Conservation (phyloP, 2,329 filamentous ascomycete species). For the Colletotrichum nymphaeae region DNA sequence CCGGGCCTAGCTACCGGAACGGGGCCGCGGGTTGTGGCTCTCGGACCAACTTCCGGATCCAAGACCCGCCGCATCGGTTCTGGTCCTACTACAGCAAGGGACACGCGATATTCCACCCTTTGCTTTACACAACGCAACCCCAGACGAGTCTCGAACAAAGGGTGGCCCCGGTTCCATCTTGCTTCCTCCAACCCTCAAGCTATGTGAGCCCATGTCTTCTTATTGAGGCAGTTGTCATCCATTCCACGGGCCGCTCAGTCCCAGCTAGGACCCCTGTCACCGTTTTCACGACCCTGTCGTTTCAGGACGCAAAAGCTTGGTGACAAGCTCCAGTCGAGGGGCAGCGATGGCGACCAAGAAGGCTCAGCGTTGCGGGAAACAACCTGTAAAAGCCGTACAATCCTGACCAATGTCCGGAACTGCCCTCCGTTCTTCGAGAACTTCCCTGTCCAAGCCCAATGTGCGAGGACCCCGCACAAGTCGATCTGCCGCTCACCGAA, state of each 20-base stretch:
- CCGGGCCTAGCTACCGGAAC: conserved; percentile 12
- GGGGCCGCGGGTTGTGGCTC: conserved; percentile 28
- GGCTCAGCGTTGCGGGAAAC: background rate
- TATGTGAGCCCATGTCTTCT: background rate
- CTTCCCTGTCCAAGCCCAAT: conserved; percentile 21
- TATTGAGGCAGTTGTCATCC: conserved; percentile 14
- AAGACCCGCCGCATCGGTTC: conserved; percentile 23
- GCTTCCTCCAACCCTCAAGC: background rate
- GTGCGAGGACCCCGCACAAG: conserved; percentile 22
- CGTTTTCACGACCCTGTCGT: conserved; percentile 24
- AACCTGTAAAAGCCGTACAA: conserved; percentile 7
- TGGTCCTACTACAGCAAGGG: conserved; percentile 1
- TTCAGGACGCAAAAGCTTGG: conserved; percentile 34
- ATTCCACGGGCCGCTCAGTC: conserved; percentile 23
- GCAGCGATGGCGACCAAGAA: conserved; percentile 2
- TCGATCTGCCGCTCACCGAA: conserved; percentile 29
- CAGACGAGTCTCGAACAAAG: background rate
- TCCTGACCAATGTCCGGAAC: conserved; percentile 14
- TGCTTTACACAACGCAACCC: background rate
- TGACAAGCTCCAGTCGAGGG: conserved; percentile 20
- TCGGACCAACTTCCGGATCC: conserved; percentile 32
- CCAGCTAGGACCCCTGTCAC: conserved; percentile 24
- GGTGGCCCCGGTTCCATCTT: background rate
- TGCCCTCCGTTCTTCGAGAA: background rate
- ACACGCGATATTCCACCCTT: background rate